A percentile compares a stretch with the other conserved stretches of the same genome.
Evolutionary conservation across 257 asterid species (phyloP).

Genomic region (Penstemon barbatus): DNA sequence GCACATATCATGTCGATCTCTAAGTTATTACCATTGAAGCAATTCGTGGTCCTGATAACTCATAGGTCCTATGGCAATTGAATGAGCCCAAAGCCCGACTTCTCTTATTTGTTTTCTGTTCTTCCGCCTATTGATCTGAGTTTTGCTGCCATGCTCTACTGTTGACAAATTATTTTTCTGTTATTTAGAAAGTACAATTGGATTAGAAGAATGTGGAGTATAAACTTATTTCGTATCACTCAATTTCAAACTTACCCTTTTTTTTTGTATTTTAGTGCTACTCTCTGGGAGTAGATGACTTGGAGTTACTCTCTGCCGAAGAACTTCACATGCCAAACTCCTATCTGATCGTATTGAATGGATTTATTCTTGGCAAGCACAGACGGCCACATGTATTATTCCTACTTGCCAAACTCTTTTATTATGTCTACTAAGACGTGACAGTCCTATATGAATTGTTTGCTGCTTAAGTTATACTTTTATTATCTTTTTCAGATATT

Average conservation of each 20-base stretch:
- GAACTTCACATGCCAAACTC: slow-evolving; percentile 88
- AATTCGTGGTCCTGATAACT: background rate
- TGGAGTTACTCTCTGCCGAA: slow-evolving; percentile 85
- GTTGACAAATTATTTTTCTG: slow-evolving; percentile 7
- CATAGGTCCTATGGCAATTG: slow-evolving; percentile 1
- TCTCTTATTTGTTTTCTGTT: slow-evolving; percentile 7
- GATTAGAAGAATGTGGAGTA: slow-evolving; percentile 13
- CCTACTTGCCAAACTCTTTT: background rate
- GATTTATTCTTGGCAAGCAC: slow-evolving; percentile 96
- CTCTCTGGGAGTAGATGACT: slow-evolving; percentile 72
- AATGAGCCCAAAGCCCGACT: background rate
- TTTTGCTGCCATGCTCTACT: background rate
- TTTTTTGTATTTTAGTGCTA: slow-evolving; percentile 60
- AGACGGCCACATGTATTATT: slow-evolving; percentile 65
- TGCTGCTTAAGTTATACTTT: slow-evolving; percentile 19
- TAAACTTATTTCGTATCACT: slow-evolving; percentile 15
- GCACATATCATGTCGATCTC: background rate
- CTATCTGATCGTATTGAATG: slow-evolving; percentile 72
- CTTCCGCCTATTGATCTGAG: slow-evolving; percentile 13
- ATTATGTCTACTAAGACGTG: background rate
- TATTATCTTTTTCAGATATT: slow-evolving; percentile 50
- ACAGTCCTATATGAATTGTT: background rate
- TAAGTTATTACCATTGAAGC: background rate
- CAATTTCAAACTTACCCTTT: slow-evolving; percentile 23
- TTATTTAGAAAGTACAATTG: slow-evolving; percentile 19